These are phyloP conservation scores for Xylariaceae sp. DNA, from an alignment of 2,329 filamentous ascomycete species.

Conservation along the genomic window DNA sequence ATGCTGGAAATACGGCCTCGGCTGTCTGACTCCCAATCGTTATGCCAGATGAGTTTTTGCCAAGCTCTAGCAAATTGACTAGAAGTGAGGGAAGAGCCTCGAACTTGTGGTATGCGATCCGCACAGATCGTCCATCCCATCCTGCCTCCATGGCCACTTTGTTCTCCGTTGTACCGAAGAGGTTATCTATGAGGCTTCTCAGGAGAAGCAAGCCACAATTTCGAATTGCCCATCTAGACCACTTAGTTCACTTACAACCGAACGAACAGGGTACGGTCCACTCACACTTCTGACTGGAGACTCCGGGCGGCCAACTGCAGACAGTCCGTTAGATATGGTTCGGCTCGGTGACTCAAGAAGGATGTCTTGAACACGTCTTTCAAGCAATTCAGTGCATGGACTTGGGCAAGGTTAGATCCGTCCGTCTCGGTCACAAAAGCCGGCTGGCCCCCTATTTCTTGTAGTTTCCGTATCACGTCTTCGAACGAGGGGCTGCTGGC, in stretches of 20 bases:
- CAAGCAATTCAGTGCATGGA: slow-evolving; percentile 90
- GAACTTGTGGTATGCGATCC: slow-evolving; percentile 66
- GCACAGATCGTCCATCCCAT: slow-evolving; percentile 58
- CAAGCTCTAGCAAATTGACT: slow-evolving; percentile 53
- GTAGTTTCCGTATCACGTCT: slow-evolving; percentile 57
- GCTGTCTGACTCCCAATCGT: slow-evolving; percentile 39
- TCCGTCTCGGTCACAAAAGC: slow-evolving; percentile 52
- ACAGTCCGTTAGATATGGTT: slow-evolving; percentile 66
- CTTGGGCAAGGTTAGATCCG: slow-evolving; percentile 71
- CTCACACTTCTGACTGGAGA: slow-evolving; percentile 70
- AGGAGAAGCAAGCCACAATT: slow-evolving; percentile 91
- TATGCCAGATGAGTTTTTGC: slow-evolving; percentile 35
- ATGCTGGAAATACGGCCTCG: slow-evolving; percentile 73
- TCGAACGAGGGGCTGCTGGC: slow-evolving; percentile 55
- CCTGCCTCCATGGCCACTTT: slow-evolving; percentile 56
- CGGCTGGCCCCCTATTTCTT: slow-evolving; percentile 50
- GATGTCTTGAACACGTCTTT: slow-evolving; percentile 89
- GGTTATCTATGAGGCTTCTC: slow-evolving; percentile 72
- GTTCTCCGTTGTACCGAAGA: slow-evolving; percentile 71
- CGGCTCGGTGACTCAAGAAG: slow-evolving; percentile 64
- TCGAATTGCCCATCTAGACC: slow-evolving; percentile 75
- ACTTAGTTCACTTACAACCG: slow-evolving; percentile 13
- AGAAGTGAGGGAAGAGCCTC: slow-evolving; percentile 60
- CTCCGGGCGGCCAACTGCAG: slow-evolving; percentile 76
- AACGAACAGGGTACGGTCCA: slow-evolving; percentile 4